These are phyloP conservation scores for Hanseniaspora valbyensis DNA, from an alignment of 805 yeast species.

Conservation along the genomic window DNA sequence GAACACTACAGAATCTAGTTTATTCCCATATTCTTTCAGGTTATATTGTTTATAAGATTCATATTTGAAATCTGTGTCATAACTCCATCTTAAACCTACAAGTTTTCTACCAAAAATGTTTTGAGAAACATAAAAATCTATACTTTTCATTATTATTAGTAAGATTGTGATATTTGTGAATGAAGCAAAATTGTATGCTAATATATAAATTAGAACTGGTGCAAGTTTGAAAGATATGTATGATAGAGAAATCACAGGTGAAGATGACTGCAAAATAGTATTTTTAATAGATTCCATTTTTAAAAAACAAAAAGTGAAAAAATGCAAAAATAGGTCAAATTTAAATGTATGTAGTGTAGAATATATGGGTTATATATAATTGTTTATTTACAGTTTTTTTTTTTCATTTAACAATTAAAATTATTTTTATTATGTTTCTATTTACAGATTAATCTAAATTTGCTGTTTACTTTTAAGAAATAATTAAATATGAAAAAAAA, in stretches of 20 bases:
- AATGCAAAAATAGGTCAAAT: no score
- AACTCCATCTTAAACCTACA: slow-evolving; percentile 97
- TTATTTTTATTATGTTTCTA: neutral
- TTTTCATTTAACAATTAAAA: neutral
- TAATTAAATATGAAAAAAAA: no score
- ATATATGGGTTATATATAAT: no score
- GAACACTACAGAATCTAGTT: slow-evolving; percentile 1
- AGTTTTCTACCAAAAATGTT: slow-evolving; percentile 80
- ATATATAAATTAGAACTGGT: slow-evolving; percentile 28
- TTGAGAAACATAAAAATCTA: slow-evolving; percentile 89
- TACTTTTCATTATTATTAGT: slow-evolving; percentile 64
- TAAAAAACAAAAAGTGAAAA: neutral
- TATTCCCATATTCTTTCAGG: slow-evolving; percentile 26
- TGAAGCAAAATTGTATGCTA: slow-evolving; percentile 17
- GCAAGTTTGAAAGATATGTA: slow-evolving; percentile 27
- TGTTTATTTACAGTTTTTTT: no score
- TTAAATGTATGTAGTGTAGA: no score
- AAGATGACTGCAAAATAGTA: slow-evolving; percentile 29
- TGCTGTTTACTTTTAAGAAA: neutral
- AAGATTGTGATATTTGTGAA: slow-evolving; percentile 52
- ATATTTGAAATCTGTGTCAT: slow-evolving; percentile 41
- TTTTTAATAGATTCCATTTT: slow-evolving; percentile 20
- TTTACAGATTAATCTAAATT: neutral
- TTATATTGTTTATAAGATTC: slow-evolving; percentile 33
- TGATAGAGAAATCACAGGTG: slow-evolving; percentile 26